These are phyloP conservation scores for Amanita brunnescens DNA, from an alignment of 768 basidiomycete species.

Conservation along the genomic window DNA sequence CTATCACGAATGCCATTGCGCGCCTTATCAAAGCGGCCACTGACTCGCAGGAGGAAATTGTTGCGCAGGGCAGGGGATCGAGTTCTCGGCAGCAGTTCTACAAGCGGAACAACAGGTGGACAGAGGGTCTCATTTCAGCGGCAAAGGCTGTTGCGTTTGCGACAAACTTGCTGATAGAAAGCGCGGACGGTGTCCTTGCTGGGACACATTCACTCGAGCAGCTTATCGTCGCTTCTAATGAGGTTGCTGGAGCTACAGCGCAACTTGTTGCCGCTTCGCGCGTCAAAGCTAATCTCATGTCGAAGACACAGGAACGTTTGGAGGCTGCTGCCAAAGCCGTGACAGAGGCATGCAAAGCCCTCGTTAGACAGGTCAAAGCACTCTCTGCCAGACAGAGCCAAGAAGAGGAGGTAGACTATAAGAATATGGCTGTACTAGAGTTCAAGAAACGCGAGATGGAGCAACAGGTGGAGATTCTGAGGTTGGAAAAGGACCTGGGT, in stretches of 20 bases:
- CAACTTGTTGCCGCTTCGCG: slow-evolving; percentile 98
- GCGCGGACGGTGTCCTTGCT: slow-evolving; percentile 93
- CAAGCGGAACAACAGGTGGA: slow-evolving; percentile 99
- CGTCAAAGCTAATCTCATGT: slow-evolving; percentile 98
- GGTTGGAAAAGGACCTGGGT: slow-evolving; percentile 90
- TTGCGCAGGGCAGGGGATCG: slow-evolving; percentile 89
- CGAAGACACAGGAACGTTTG: slow-evolving; percentile 93
- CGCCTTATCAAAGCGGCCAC: slow-evolving; percentile 95
- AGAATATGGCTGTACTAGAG: slow-evolving; percentile 87
- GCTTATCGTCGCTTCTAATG: slow-evolving; percentile 99
- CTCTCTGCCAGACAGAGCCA: slow-evolving; percentile 77
- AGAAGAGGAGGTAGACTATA: slow-evolving; percentile 81
- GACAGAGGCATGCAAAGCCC: slow-evolving; percentile 92
- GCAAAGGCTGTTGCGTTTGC: slow-evolving; percentile 98
- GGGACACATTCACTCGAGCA: slow-evolving; percentile 97
- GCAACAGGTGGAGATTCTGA: slow-evolving; percentile 97
- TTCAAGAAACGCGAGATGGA: slow-evolving; percentile 99
- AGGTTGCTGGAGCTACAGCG: slow-evolving; percentile 93
- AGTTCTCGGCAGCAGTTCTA: slow-evolving; percentile 95
- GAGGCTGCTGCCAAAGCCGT: slow-evolving; percentile 97
- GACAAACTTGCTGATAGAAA: slow-evolving; percentile 91
- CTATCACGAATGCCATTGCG: slow-evolving; percentile 91
- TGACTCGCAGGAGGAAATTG: slow-evolving; percentile 97
- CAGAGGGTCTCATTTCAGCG: slow-evolving; percentile 96
- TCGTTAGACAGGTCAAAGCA: slow-evolving; percentile 94